phyloP scores from a whole-genome alignment of 169 alveolate species.

The Eimeria praecox region DNA sequence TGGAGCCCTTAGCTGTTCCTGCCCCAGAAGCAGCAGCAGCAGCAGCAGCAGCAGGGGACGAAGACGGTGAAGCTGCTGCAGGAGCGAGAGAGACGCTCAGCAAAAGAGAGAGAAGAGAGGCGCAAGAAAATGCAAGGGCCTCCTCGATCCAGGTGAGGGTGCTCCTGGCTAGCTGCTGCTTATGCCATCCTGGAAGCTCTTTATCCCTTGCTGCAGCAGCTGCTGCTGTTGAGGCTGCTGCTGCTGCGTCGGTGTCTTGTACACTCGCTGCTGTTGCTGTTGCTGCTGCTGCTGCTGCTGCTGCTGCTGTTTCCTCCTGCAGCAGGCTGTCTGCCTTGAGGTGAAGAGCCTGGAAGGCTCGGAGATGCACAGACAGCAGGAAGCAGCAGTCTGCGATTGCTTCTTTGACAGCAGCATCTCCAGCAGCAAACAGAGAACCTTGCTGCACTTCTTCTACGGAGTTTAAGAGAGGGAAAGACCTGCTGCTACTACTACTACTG shows the following conservation, averaged over 20 bases:
- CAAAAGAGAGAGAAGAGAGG: conserved; percentile 13
- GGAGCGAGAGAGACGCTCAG: background rate
- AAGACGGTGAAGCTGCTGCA: background rate
- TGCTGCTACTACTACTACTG: conserved; percentile 16
- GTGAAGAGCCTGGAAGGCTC: conserved; percentile 32
- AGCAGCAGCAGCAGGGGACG: conserved; percentile 21
- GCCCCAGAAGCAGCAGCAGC: conserved; percentile 18
- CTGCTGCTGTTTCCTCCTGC: background rate
- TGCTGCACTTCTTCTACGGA: background rate
- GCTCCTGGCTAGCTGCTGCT: conserved; percentile 42
- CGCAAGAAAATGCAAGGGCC: conserved; percentile 56
- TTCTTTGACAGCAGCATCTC: conserved; percentile 34
- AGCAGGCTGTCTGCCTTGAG: conserved; percentile 52
- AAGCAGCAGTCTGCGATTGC: conserved; percentile 23
- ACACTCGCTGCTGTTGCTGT: background rate
- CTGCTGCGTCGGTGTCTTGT: background rate
- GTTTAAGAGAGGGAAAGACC: conserved; percentile 34
- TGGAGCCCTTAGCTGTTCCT: background rate
- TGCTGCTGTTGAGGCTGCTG: conserved; percentile 8
- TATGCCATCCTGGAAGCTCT: conserved; percentile 38
- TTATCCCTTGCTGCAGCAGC: background rate
- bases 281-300: conserved; percentile 10
- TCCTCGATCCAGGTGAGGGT: conserved; percentile 47
- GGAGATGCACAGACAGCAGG: conserved; percentile 13
- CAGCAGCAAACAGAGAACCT: conserved; percentile 1